Evolutionary conservation across 1,284 basidiomycete species (phyloP).

Genomic region (Termitomyces sp.): DNA sequence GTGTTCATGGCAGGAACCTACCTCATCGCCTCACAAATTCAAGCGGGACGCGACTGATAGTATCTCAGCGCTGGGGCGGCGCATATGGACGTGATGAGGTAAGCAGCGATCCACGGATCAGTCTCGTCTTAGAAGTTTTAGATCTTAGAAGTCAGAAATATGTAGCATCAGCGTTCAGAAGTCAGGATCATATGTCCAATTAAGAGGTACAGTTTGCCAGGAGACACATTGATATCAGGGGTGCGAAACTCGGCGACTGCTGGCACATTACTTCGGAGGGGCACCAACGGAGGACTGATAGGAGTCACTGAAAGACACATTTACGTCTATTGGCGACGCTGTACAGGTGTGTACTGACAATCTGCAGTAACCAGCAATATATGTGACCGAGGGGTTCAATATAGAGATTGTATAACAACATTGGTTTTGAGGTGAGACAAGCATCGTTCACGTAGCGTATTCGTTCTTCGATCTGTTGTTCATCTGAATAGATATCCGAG

Average conservation of each 20-base stretch:
- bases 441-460: not conserved
- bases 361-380: not conserved
- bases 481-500: not conserved
- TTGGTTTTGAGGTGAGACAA: not conserved
- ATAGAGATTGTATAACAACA: not conserved
- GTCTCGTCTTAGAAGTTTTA: too few relatives aligned
- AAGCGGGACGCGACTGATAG: constrained; percentile 10
- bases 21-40: constrained; percentile 13
- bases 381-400: not conserved
- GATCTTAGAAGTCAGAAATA: too few relatives aligned
- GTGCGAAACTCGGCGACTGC: constrained; percentile 4
- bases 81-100: constrained; percentile 4
- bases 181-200: not conserved
- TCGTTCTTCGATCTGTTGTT: not conserved
- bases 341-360: not conserved
- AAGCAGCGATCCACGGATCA: not conserved
- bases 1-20: constrained; percentile 7
- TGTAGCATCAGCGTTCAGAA: too few relatives aligned
- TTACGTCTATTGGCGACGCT: not conserved
- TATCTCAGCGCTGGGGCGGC: not conserved
- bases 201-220: not conserved
- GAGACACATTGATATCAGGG: constrained; percentile 4
- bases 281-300: not conserved
- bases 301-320: not conserved
- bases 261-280: not conserved